A percentile compares a stretch with the other conserved stretches of the same genome.
Evolutionary conservation across 2,329 filamentous ascomycete genomes (phyloP).

Genomic region (Fusarium setosum): DNA sequence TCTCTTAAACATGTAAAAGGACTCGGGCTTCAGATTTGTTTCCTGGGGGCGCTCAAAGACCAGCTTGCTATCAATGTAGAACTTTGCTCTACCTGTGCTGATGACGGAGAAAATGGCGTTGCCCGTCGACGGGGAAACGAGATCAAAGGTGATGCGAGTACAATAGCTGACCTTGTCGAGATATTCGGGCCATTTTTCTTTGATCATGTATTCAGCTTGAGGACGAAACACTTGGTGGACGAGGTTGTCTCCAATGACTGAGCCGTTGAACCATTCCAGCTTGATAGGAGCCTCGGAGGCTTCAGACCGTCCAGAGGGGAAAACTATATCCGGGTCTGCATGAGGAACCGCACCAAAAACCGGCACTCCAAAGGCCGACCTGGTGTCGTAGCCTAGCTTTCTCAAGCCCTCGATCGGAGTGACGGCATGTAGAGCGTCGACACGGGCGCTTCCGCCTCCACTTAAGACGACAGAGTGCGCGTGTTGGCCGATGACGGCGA

Average conservation of each 20-base stretch:
- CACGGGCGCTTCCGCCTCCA: background rate
- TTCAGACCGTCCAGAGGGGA: background rate
- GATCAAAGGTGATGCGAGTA: slow-evolving; percentile 14
- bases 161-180: slow-evolving; percentile 9
- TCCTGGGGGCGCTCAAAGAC: background rate
- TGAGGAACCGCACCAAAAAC: background rate
- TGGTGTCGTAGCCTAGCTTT: background rate
- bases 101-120: slow-evolving; percentile 16
- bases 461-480: background rate
- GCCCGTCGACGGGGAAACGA: slow-evolving; percentile 5
- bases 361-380: background rate
- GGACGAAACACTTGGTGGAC: slow-evolving; percentile 2
- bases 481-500: background rate
- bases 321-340: background rate
- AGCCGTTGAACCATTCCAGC: slow-evolving; percentile 16
- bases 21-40: background rate
- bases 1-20: background rate
- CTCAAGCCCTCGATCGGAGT: background rate
- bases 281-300: background rate
- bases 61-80: slow-evolving; percentile 4
- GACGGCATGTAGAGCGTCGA: background rate
- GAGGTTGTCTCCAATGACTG: slow-evolving; percentile 12
- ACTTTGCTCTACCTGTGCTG: slow-evolving; percentile 12
- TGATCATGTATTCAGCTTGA: slow-evolving; percentile 26
- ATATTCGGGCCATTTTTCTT: slow-evolving; percentile 21